Evolutionary conservation across 2,329 filamentous ascomycete species (phyloP), one percentile per base, ranked within the genome.

Genomic region (Botrytis elliptica): DNA sequence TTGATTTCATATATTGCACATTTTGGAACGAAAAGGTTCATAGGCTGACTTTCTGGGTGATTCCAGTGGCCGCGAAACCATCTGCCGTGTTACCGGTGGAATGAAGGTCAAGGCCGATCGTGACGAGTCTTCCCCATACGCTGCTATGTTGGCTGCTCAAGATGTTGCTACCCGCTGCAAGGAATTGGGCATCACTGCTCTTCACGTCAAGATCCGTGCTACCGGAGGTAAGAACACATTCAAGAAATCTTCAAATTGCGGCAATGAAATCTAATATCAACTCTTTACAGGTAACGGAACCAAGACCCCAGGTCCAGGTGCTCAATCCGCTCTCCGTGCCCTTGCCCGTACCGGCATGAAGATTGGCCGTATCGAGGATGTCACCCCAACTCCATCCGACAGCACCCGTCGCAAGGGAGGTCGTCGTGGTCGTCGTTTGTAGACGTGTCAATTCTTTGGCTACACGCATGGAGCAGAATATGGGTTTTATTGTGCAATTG

Each of bases 61-160:
- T 90, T 89, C 85, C 88, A 97, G 93, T 88, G 96, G 96, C 88
- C 96, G 96, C 88, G 96, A 99, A 93, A 99, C 97, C 88, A 98
- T 99, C 89, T 93, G 91, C 91, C 95, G 96, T 93, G 95, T 99
- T 81, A 99, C 97, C 83, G 96, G 97, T 89, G 97, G 97, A 85
- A 99, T 99, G 96, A 99, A 99, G 91, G 96, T 99, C 91, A 99
- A 99, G 93, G 95, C 95, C 86, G 95, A 99, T 85, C 95, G 96
- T 90, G 96, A 99, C 88, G 96, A 99, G 90, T 98, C 95, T 83
- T 98, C 96, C 81, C 96, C 96, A 83, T 99, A 99, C 90, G 96
- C 96, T 83, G 96, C 96, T 88, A 99, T 99, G 96, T 95, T 99
- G 93, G 96, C 96, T 87, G 96, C 96, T 80, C 96, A 99, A 90